phyloP scores from a whole-genome alignment of 176 grass and related monocot species.

The Aegilops tauschii region DNA sequence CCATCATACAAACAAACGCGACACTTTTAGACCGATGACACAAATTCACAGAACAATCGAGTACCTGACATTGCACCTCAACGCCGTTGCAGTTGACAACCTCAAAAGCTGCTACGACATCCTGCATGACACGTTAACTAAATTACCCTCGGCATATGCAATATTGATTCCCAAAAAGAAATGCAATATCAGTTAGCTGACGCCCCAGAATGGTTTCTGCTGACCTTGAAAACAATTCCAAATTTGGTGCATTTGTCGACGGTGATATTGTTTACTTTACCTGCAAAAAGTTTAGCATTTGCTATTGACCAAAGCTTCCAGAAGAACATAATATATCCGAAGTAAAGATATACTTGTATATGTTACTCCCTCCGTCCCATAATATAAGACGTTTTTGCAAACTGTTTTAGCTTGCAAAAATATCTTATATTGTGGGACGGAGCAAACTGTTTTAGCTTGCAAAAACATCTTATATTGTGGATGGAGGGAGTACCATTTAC shows the following conservation, averaged over 20 bases:
- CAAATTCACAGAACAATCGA: conserved; percentile 3
- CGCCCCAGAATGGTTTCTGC: background rate
- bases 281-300: conserved; percentile 45
- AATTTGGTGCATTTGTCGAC: conserved; percentile 97
- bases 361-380: no score
- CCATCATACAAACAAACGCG: background rate
- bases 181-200: background rate
- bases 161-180: background rate
- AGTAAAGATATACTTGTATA: conserved; percentile 16
- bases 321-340: background rate
- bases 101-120: conserved; percentile 97
- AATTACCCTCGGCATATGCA: conserved; percentile 17
- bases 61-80: conserved; percentile 98
- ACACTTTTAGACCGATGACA: background rate
- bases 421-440: no score
- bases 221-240: conserved; percentile 85
- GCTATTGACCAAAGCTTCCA: conserved; percentile 12
- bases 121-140: conserved; percentile 57
- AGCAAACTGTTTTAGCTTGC: no score
- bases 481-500: conserved; percentile 64
- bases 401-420: no score
- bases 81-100: conserved; percentile 92
- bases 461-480: no score
- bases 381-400: no score
- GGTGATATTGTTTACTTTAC: conserved; percentile 99